Percentiles rank a stretch among this genome's conserved stretches.
These are phyloP conservation scores for Sphaerulina populicola DNA, from an alignment of 2,329 filamentous ascomycete genomes.

Conservation along the genomic window DNA sequence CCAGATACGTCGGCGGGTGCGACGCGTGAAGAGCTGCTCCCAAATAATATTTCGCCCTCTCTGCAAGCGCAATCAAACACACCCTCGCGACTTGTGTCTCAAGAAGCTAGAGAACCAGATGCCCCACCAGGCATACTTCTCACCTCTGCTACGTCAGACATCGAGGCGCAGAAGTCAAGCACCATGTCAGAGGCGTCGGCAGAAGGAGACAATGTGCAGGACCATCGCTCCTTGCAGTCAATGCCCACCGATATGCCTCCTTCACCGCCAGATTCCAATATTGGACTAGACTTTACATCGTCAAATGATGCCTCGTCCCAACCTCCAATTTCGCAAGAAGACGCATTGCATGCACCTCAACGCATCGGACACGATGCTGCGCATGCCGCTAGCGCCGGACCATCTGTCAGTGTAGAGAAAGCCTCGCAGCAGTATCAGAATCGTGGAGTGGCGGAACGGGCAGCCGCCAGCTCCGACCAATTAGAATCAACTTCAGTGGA, in stretches of 20 bases:
- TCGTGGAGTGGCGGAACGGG: background rate
- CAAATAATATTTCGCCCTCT: background rate
- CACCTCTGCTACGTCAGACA: background rate
- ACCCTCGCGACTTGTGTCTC: background rate
- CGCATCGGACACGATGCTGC: background rate
- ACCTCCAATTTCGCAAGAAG: constrained; percentile 1
- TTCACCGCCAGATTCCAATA: constrained; percentile 31
- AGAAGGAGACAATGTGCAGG: background rate
- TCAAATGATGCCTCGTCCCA: constrained; percentile 6
- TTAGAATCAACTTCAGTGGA: background rate
- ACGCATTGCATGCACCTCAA: background rate
- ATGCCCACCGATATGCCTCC: constrained; percentile 32
- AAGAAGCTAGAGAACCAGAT: background rate
- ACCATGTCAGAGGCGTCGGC: background rate
- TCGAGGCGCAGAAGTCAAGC: constrained; percentile 3
- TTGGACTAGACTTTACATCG: constrained; percentile 22
- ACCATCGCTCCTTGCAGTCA: constrained; percentile 22
- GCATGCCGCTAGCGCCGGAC: background rate
- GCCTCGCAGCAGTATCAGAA: background rate
- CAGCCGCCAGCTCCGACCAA: constrained; percentile 3
- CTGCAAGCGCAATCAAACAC: background rate
- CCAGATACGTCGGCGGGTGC: background rate
- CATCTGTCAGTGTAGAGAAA: background rate
- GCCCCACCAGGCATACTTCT: background rate
- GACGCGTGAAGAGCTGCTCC: background rate